Percentiles rank a stretch among this genome's conserved stretches.
These are phyloP conservation scores for Firmiana major DNA, from an alignment of 345 rosid genomes.

Conservation along the genomic window DNA sequence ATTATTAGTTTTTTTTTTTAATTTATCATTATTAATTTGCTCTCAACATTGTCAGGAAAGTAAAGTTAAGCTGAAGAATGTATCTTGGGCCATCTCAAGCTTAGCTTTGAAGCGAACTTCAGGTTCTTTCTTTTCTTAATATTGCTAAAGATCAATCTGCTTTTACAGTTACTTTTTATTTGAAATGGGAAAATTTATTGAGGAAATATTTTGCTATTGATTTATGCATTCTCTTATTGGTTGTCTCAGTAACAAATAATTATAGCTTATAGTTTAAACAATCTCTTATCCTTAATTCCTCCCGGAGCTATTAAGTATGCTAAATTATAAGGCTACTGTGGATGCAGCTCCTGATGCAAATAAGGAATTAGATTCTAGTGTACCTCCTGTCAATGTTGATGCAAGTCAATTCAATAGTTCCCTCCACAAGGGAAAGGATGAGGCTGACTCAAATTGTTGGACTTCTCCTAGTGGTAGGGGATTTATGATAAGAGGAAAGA, in stretches of 20 bases:
- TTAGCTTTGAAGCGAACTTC: slow-evolving; percentile 62
- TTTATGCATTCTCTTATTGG: neutral
- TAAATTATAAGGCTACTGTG: slow-evolving; percentile 22
- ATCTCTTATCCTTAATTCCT: neutral
- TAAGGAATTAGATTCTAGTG: slow-evolving; percentile 57
- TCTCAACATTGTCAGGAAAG: slow-evolving; percentile 39
- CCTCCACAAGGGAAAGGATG: slow-evolving; percentile 54
- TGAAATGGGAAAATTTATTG: neutral
- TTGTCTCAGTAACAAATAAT: neutral
- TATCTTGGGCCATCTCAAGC: slow-evolving; percentile 85
- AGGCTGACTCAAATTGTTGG: slow-evolving; percentile 84
- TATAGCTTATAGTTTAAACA: neutral
- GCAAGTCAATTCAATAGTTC: slow-evolving; percentile 57
- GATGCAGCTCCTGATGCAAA: slow-evolving; percentile 54
- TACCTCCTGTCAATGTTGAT: slow-evolving; percentile 48
- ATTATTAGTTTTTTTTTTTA: neutral
- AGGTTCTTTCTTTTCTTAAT: slow-evolving; percentile 41
- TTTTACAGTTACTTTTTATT: neutral
- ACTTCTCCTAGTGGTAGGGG: slow-evolving; percentile 78
- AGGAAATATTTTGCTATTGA: neutral
- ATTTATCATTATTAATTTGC: slow-evolving; percentile 23
- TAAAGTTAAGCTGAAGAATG: slow-evolving; percentile 75
- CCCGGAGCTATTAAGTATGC: slow-evolving; percentile 9
- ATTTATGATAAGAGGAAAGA: slow-evolving; percentile 92
- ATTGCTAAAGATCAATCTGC: neutral